Conservation (phyloP, 2,329 filamentous ascomycete species). For the Mollisia scopiformis region DNA sequence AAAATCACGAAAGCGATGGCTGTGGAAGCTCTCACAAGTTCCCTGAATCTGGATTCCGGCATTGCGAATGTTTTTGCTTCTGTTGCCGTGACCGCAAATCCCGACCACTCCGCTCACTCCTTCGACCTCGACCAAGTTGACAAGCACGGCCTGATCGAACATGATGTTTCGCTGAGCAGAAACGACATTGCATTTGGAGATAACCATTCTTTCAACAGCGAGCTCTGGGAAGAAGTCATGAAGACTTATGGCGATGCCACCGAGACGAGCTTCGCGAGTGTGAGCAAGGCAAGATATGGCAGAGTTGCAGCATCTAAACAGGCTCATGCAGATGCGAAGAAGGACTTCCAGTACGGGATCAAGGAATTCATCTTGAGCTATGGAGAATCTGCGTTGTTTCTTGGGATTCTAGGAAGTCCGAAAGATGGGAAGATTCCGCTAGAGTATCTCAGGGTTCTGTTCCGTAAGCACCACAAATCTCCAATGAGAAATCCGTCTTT, state of each 20-base stretch:
- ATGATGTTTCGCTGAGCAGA: conserved; percentile 22
- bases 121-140: conserved; percentile 20
- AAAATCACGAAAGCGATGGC: conserved; percentile 19
- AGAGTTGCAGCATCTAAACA: conserved; percentile 14
- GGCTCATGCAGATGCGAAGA: conserved; percentile 17
- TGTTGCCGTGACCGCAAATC: conserved; percentile 16
- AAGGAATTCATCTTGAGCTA: conserved; percentile 25
- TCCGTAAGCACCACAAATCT: conserved; percentile 10
- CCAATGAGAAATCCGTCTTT: not conserved
- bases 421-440: conserved; percentile 21
- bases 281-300: conserved; percentile 21
- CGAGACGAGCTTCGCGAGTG: conserved; percentile 17
- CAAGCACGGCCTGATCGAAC: conserved; percentile 25
- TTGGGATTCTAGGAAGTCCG: conserved; percentile 19
- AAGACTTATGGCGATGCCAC: conserved; percentile 11
- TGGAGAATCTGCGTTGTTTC: conserved; percentile 22
- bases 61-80: conserved; percentile 22
- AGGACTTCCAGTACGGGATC: conserved; percentile 21
- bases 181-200: conserved; percentile 20
- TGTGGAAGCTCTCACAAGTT: conserved; percentile 12
- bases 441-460: conserved; percentile 20
- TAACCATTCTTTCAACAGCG: conserved; percentile 18
- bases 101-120: conserved; percentile 9
- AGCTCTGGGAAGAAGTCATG: conserved; percentile 15
- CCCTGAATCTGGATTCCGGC: conserved; percentile 21